Percentiles rank a stretch among this genome's conserved stretches.
phyloP scores from a whole-genome alignment of 139 green algal species.

The Desmodesmus armatus region DNA sequence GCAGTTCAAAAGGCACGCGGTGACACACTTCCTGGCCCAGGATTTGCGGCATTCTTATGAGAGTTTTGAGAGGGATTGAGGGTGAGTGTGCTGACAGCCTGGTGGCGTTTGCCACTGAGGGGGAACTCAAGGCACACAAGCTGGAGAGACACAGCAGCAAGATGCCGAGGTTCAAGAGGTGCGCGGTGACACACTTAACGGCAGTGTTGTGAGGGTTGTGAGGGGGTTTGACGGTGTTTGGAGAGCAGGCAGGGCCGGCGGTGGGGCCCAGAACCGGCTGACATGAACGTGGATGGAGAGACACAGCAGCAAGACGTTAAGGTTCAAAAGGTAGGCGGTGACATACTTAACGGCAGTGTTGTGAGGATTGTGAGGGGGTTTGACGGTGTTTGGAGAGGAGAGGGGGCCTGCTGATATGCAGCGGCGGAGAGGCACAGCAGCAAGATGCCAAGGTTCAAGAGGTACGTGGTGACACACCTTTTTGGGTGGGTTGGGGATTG shows the following conservation, averaged over 20 bases:
- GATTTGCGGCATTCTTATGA: too few relatives aligned
- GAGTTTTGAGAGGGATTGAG: too few relatives aligned
- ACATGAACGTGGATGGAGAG: constrained; percentile 51
- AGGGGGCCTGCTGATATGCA: constrained; percentile 71
- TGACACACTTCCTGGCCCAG: too few relatives aligned
- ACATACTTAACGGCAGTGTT: too few relatives aligned
- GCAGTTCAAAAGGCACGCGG: neutral
- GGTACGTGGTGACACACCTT: constrained; percentile 18
- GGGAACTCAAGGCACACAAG: constrained; percentile 71
- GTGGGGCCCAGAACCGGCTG: constrained; percentile 75
- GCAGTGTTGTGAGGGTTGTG: too few relatives aligned
- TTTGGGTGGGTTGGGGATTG: too few relatives aligned
- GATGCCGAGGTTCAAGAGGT: constrained; percentile 49
- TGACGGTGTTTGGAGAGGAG: constrained; percentile 67
- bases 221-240: constrained; percentile 74
- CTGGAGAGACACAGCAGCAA: constrained; percentile 56
- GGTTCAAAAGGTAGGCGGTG: constrained; percentile 43
- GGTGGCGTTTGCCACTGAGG: constrained; percentile 73
- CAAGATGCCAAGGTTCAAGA: constrained; percentile 48
- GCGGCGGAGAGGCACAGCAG: constrained; percentile 55
- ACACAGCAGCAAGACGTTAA: constrained; percentile 52
- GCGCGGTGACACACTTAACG: too few relatives aligned
- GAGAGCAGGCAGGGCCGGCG: constrained; percentile 66
- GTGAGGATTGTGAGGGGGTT: too few relatives aligned
- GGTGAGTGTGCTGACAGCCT: constrained; percentile 67